These are phyloP conservation scores for Chaetoceros muelleri DNA, from an alignment of 108 stramenopile genomes.

Conservation along the genomic window DNA sequence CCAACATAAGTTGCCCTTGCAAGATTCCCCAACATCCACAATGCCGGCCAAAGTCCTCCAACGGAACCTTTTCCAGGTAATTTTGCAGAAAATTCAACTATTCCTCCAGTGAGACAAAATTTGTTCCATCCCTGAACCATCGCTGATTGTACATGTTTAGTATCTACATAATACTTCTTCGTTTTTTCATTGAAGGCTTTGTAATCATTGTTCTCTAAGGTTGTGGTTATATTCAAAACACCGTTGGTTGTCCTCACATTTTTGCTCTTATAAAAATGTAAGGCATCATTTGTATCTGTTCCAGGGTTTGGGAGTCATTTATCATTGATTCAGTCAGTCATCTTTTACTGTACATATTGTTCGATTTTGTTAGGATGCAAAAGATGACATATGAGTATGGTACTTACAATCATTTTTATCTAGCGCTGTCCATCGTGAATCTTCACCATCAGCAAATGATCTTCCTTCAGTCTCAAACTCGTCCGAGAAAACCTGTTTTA, in stretches of 20 bases:
- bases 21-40: conserved; percentile 86
- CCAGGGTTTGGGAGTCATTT: neutral
- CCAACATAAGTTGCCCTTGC: conserved; percentile 86
- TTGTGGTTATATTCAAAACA: conserved; percentile 60
- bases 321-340: no score
- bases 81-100: conserved; percentile 77
- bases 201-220: conserved; percentile 47
- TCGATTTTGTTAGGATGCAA: neutral
- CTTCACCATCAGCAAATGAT: conserved; percentile 83
- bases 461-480: conserved; percentile 88
- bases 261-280: conserved; percentile 70
- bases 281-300: conserved; percentile 71
- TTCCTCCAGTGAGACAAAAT: conserved; percentile 85
- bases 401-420: conserved; percentile 59
- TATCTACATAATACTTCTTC: conserved; percentile 54
- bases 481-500: conserved; percentile 73
- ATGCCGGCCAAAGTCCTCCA: conserved; percentile 86
- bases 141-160: conserved; percentile 66
- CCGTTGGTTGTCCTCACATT: conserved; percentile 63
- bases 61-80: conserved; percentile 59
- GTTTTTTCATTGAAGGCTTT: conserved; percentile 75
- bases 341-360: no score
- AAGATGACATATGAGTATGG: neutral
- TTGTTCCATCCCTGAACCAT: conserved; percentile 92
- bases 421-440: conserved; percentile 93